phyloP scores from a whole-genome alignment of 495 filamentous ascomycete species.

The Neurospora sp. region DNA sequence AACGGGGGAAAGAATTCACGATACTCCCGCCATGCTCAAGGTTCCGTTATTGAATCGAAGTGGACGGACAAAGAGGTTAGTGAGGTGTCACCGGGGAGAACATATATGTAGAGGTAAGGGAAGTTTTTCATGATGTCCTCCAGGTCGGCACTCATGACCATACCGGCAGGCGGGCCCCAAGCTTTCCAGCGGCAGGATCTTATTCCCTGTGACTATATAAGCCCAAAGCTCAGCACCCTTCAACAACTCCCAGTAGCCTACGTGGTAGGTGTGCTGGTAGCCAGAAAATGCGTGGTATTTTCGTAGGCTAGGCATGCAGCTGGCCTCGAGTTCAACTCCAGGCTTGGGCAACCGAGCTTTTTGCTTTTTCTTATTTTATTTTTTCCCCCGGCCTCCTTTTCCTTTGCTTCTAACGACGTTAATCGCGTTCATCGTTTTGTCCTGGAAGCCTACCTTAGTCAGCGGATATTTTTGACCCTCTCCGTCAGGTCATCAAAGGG shows the following conservation, averaged over 20 bases:
- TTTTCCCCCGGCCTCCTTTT: rapidly evolving
- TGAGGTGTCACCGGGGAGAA: no score
- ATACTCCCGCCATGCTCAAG: no score
- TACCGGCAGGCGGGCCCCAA: background rate
- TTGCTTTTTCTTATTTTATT: background rate
- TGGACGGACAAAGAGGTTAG: no score
- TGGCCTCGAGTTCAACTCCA: background rate
- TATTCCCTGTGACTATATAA: background rate
- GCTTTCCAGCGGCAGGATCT: background rate
- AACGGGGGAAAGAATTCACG: no score
- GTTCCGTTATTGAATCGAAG: no score
- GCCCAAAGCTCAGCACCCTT: background rate
- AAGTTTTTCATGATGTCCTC: no score
- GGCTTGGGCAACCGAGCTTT: background rate
- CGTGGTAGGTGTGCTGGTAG: background rate
- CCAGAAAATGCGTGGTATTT: background rate
- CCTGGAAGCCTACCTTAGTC: background rate
- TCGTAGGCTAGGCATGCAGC: background rate
- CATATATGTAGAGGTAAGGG: no score
- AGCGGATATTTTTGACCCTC: background rate
- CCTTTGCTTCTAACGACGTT: background rate
- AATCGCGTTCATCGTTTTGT: background rate
- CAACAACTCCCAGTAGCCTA: background rate
- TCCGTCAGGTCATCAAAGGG: background rate
- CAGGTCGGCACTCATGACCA: background rate